A percentile compares a stretch with the other conserved stretches of the same genome.
These are phyloP conservation scores for Macrolepiota dolichaula DNA, from an alignment of 768 basidiomycete genomes.

Conservation along the genomic window DNA sequence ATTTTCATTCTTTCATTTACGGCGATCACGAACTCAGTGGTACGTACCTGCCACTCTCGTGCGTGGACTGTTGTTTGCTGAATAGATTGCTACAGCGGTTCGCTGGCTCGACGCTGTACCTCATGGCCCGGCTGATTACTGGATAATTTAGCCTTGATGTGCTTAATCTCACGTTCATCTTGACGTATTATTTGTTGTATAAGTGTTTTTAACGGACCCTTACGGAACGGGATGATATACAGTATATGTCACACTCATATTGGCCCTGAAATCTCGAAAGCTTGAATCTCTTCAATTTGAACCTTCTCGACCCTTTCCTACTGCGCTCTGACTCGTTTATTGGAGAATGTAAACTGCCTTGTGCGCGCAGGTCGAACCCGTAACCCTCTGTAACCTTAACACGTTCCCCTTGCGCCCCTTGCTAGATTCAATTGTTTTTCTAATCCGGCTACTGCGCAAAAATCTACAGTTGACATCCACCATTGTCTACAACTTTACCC, in stretches of 20 bases:
- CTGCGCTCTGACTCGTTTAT: no score
- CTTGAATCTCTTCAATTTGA: neutral
- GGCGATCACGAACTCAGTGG: slow-evolving; percentile 69
- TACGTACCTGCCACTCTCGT: slow-evolving; percentile 22
- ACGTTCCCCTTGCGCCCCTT: no score
- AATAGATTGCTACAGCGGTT: slow-evolving; percentile 21
- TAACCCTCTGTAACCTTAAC: no score
- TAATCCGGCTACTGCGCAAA: no score
- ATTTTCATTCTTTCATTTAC: slow-evolving; percentile 80
- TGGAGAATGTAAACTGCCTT: no score
- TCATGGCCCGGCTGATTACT: slow-evolving; percentile 28
- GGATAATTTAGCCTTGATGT: slow-evolving; percentile 17
- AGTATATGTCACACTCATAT: neutral
- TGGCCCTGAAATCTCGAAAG: neutral
- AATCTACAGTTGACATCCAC: no score
- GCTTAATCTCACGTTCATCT: neutral
- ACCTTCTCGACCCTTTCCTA: no score
- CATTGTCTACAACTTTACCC: no score
- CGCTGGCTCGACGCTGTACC: slow-evolving; percentile 29
- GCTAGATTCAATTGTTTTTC: no score
- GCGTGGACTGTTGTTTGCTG: neutral
- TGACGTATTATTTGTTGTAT: neutral
- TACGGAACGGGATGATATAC: neutral
- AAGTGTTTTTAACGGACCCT: neutral
- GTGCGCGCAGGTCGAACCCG: no score